Evolutionary conservation across 1,139 yeast species (phyloP), one percentile per base, ranked within the genome.

Genomic region (Pichia sp.): DNA sequence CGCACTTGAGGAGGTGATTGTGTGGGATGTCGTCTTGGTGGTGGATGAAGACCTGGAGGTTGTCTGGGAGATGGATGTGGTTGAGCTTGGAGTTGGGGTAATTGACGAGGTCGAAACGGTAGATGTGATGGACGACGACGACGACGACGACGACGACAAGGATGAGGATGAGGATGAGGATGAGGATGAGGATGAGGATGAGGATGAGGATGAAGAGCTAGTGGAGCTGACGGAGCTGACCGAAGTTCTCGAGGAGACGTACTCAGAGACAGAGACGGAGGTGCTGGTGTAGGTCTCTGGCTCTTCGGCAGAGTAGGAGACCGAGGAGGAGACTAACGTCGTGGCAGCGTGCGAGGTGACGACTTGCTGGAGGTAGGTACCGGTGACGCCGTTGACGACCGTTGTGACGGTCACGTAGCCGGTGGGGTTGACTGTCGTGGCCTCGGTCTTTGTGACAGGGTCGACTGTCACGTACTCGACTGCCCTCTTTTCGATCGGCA

Each of bases 401-500:
- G 61, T 58, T 9, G 61, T 59, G 23, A 58, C 62, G 4, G 60
- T 58, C 41, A 31, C 28, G 25, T 50, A 56, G 21, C 52, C 55
- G 3, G 50, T 47, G 10, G 60, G 63, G 18, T 54, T 44, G 6
- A 56, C 55, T 7, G 58, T 51, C 16, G 62, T 60, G 7, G 19
- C n/a, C 12, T 5, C 21, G 1, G 57, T 55, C 23, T 61, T 58
- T 1, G 60, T 56, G 37, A 58, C 52, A 1, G 66, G 53, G 30
- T 47, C 54, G 2, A 58, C 63, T 3, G 66, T 63, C 18, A 61
- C 62, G 23, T 56, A 56, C 6, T 55, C 63, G 19, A 61, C 53
- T 6, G 61, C 64, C 52, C 67, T 61, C 49, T 61, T 64, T 10
- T 60, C 48, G 19, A 56, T 40, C n/a, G 56, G 54, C 2, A 53